Conservation (phyloP, 305 asterid genomes). For the Fraxinus sp. region DNA sequence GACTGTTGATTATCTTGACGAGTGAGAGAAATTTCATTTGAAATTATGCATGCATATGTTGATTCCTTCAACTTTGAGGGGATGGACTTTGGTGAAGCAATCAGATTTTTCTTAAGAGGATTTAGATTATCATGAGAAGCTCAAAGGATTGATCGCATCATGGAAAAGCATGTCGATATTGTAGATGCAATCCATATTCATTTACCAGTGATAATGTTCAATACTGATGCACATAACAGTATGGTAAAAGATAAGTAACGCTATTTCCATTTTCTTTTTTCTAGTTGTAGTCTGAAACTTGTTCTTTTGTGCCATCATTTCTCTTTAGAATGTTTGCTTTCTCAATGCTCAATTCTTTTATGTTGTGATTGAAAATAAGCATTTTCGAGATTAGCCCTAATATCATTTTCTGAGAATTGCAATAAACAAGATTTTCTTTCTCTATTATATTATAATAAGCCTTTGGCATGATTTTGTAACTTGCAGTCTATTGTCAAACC, state of each 20-base stretch:
- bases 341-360: not conserved
- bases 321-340: conserved; percentile 1
- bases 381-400: not conserved
- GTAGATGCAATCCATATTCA: conserved; percentile 88
- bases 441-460: not conserved
- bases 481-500: not conserved
- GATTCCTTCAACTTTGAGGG: conserved; percentile 94
- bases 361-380: not conserved
- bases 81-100: conserved; percentile 93
- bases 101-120: conserved; percentile 88
- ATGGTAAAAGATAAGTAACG: conserved; percentile 97
- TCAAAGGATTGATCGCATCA: conserved; percentile 93
- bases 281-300: no score
- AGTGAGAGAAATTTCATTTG: conserved; percentile 88
- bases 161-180: conserved; percentile 97
- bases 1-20: conserved; percentile 97
- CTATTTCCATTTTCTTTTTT: conserved; percentile 11
- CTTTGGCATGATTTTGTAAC: not conserved
- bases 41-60: conserved; percentile 98
- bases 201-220: conserved; percentile 97
- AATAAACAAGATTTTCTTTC: not conserved
- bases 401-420: not conserved
- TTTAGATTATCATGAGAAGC: conserved; percentile 98
- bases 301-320: not conserved
- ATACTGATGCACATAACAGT: conserved; percentile 96